phyloP scores from a whole-genome alignment of 164 flowering plant species.

The Litsea cubeba region DNA sequence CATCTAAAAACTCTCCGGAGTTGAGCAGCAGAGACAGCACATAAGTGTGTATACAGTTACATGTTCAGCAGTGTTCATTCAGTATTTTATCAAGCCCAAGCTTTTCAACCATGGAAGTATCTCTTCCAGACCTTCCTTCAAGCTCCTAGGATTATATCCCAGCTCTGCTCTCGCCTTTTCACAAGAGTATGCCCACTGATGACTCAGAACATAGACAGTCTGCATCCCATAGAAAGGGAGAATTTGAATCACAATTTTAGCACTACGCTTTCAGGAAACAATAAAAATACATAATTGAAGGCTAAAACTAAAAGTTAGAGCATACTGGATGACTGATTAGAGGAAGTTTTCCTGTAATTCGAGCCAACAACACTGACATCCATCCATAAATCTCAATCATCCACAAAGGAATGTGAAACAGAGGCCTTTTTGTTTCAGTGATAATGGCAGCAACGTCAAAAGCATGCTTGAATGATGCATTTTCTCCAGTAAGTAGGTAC shows the following conservation, averaged over 20 bases:
- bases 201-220: slow-evolving; percentile 61
- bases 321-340: slow-evolving; percentile 85
- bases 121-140: slow-evolving; percentile 74
- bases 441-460: slow-evolving; percentile 70
- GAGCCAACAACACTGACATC: slow-evolving; percentile 50
- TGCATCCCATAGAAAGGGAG: slow-evolving; percentile 18
- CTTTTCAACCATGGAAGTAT: slow-evolving; percentile 82
- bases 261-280: background rate
- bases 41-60: background rate
- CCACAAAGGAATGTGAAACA: slow-evolving; percentile 61
- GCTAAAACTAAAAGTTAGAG: background rate
- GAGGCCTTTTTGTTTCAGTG: slow-evolving; percentile 57
- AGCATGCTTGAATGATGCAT: slow-evolving; percentile 70
- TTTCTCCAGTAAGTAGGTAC: slow-evolving; percentile 89
- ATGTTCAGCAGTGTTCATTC: background rate
- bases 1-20: background rate
- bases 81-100: slow-evolving; percentile 59
- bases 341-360: slow-evolving; percentile 73
- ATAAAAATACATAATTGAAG: background rate
- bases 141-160: slow-evolving; percentile 72
- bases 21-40: background rate
- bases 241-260: background rate
- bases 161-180: slow-evolving; percentile 76
- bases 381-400: slow-evolving; percentile 66
- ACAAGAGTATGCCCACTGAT: slow-evolving; percentile 88